Percentiles rank a stretch among this genome's conserved stretches.
Evolutionary conservation across 2,329 filamentous ascomycete genomes (phyloP).

Genomic region (Trichoderma sp.): DNA sequence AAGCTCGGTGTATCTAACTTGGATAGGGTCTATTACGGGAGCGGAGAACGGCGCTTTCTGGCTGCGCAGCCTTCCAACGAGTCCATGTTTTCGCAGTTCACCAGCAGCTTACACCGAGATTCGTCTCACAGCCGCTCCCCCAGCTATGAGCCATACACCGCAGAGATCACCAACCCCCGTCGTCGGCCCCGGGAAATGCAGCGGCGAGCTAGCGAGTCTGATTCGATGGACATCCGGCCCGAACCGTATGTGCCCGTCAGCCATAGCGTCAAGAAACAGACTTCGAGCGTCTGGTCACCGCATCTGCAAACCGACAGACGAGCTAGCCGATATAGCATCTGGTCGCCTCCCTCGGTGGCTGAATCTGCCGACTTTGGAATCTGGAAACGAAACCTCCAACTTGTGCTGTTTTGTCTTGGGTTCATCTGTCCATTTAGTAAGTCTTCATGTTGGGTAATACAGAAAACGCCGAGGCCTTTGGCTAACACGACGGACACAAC

Average conservation of each 20-base stretch:
- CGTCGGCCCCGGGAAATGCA: constrained; percentile 41
- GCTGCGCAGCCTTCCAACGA: constrained; percentile 43
- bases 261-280: constrained; percentile 43
- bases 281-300: constrained; percentile 68
- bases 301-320: constrained; percentile 65
- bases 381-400: constrained; percentile 68
- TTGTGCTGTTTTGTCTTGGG: constrained; percentile 70
- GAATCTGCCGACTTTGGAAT: constrained; percentile 59
- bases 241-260: constrained; percentile 31
- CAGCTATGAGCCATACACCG: constrained; percentile 46
- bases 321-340: constrained; percentile 57
- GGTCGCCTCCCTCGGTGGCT: constrained; percentile 70
- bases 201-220: constrained; percentile 20
- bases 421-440: constrained; percentile 73
- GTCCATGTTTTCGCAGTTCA: constrained; percentile 45
- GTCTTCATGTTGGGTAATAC: constrained; percentile 29
- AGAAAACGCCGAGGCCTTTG: accelerated
- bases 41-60: constrained; percentile 57
- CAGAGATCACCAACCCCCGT: constrained; percentile 45
- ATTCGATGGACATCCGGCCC: constrained; percentile 44
- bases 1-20: constrained; percentile 17
- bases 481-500: constrained; percentile 22
- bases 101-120: constrained; percentile 46
- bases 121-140: constrained; percentile 48
- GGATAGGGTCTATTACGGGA: constrained; percentile 64